Evolutionary conservation across 768 basidiomycete genomes (phyloP).

Genomic region (Lactifluus subvellereus): DNA sequence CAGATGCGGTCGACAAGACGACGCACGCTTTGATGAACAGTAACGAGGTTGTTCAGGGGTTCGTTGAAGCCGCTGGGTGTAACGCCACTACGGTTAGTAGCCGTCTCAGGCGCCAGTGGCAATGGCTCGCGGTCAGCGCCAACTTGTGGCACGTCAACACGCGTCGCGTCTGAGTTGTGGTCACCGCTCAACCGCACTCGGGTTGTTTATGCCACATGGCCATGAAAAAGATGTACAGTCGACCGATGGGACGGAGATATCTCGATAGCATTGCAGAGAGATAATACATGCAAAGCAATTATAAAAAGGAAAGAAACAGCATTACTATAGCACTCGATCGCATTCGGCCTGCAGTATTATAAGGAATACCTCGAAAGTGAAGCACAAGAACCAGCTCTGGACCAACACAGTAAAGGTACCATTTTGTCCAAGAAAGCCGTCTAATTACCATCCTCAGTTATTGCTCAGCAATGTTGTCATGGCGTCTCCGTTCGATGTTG

Average conservation of each 20-base stretch:
- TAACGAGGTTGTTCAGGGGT: background rate
- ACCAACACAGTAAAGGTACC: conserved; percentile 10
- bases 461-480: conserved; percentile 35
- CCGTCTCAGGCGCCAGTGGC: no score
- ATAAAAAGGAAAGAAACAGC: background rate
- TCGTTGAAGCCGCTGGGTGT: background rate
- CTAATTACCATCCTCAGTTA: conserved; percentile 10
- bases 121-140: background rate
- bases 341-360: conserved; percentile 9
- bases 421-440: conserved; percentile 2
- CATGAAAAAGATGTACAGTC: no score
- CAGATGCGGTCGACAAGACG: background rate
- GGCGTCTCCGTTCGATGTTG: conserved; percentile 51
- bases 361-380: conserved; percentile 5
- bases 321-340: conserved; percentile 1
- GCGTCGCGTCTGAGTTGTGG: no score
- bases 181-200: no score
- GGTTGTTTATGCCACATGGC: no score
- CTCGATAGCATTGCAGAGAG: conserved; percentile 16
- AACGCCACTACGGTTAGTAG: no score
- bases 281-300: conserved; percentile 16
- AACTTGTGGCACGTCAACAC: background rate
- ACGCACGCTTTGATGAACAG: background rate
- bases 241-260: background rate
- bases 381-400: conserved; percentile 7